Evolutionary conservation across 768 basidiomycete genomes (phyloP), one percentile per base, ranked within the genome.

Genomic region (Punctularia strigosozonata): DNA sequence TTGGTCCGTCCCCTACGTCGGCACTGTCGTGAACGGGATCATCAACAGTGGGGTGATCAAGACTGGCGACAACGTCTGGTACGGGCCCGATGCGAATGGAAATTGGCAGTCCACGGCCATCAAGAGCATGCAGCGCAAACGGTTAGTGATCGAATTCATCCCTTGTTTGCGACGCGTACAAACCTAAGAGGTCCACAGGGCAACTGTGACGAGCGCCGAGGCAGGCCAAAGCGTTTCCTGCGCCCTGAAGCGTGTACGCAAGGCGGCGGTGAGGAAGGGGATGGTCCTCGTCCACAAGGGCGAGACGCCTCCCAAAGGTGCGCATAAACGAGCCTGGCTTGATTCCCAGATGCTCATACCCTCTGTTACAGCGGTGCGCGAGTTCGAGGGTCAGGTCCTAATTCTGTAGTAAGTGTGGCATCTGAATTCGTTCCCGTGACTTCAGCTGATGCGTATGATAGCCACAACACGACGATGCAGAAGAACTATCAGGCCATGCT

Each of bases 141-240:
- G 86, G 84, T 82, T 2, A 22, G 18, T 6, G n/a, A 20, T 8
- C 33, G 33, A 13, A 20, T n/a, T n/a, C 26, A n/a, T 6, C 39
- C 18, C 21, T 5, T 6, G 12, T 12, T n/a, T 36, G 30, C 21
- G 12, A 1, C 21, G 17, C 12, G 10, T n/a, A 24, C 12, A 12
- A 14, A 15, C 30, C 41, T 7, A 26, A 42, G 8, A 46, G 24
- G 24, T n/a, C 25, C 19, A 38, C 45, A 83, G 91, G 24, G 90
- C 84, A 17, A 68, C 80, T 39, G 89, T 99, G 3, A 66, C 67
- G 13, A 69, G 71, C 12, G 95, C 88, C 0, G 92, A 97, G 50
- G 95, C 95, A 5, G 95, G 95, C 2, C 95, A 99, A 61, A 88
- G 86, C 36, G 91, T 99, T 15, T 86, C 87, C 6, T 66, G 95